phyloP scores from a whole-genome alignment of 148 eudicot species.

The Rhododendron kiyosumense region DNA sequence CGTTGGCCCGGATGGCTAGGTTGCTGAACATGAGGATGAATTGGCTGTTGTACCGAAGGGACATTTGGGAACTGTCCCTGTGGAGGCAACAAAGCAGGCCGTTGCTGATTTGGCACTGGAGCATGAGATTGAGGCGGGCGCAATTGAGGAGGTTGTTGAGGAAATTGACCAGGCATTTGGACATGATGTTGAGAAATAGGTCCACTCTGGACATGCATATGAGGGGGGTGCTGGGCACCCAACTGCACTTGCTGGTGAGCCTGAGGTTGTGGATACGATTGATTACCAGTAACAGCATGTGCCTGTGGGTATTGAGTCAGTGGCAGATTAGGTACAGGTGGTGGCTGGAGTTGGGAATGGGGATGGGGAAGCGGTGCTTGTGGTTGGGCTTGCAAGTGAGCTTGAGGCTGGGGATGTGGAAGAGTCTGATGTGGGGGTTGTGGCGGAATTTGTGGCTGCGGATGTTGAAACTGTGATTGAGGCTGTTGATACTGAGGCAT shows the following conservation, averaged over 20 bases:
- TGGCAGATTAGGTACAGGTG: conserved; percentile 15
- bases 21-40: conserved; percentile 49
- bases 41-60: conserved; percentile 37
- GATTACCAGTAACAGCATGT: conserved; percentile 28
- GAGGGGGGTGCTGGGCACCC: conserved; percentile 44
- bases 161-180: conserved; percentile 50
- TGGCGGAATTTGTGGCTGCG: conserved; percentile 27
- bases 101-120: conserved; percentile 46
- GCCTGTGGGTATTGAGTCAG: conserved; percentile 20
- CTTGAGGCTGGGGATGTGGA: conserved; percentile 44
- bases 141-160: conserved; percentile 51
- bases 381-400: conserved; percentile 28
- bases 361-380: conserved; percentile 41
- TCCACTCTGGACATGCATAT: conserved; percentile 33
- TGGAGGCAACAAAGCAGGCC: conserved; percentile 32
- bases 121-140: conserved; percentile 51
- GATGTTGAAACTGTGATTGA: conserved; percentile 34
- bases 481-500: conserved; percentile 31
- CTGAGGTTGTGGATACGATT: conserved; percentile 37
- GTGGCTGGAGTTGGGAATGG: conserved; percentile 34
- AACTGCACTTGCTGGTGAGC: conserved; percentile 42
- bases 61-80: conserved; percentile 43
- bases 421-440: conserved; percentile 30
- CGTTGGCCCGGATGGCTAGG: conserved; percentile 49
- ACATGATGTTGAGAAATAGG: conserved; percentile 34